phyloP scores from a whole-genome alignment of 257 asterid species.

The Cinchona pubescens region DNA sequence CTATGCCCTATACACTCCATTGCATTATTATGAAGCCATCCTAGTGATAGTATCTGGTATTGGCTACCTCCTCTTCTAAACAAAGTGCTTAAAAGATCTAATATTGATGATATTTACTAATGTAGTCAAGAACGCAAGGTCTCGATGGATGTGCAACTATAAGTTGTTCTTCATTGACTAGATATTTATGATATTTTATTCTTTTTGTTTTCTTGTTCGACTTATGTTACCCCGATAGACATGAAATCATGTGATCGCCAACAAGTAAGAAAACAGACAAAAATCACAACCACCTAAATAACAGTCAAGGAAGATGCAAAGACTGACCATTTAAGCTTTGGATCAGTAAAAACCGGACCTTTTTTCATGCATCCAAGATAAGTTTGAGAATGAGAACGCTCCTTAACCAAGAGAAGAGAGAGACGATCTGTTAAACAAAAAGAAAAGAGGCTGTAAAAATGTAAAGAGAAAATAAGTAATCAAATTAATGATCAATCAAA shows the following conservation, averaged over 20 bases:
- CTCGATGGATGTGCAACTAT: background rate
- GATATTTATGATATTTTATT: background rate
- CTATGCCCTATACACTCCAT: background rate
- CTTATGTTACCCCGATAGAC: background rate
- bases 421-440: conserved; percentile 61
- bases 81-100: no score
- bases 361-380: conserved; percentile 99
- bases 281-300: background rate
- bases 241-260: background rate
- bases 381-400: conserved; percentile 88
- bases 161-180: background rate
- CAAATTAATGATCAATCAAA: conserved; percentile 6
- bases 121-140: background rate
- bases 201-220: background rate
- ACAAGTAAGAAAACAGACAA: background rate
- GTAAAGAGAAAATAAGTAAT: conserved; percentile 20
- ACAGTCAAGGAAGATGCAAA: conserved; percentile 5
- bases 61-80: background rate
- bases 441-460: background rate
- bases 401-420: conserved; percentile 90
- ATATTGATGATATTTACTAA: background rate
- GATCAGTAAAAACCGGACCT: conserved; percentile 94
- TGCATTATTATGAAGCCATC: background rate
- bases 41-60: no score
- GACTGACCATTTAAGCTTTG: conserved; percentile 92